phyloP scores from a whole-genome alignment of 2,329 filamentous ascomycete genomes.

The Dothiorella sarmentorum region DNA sequence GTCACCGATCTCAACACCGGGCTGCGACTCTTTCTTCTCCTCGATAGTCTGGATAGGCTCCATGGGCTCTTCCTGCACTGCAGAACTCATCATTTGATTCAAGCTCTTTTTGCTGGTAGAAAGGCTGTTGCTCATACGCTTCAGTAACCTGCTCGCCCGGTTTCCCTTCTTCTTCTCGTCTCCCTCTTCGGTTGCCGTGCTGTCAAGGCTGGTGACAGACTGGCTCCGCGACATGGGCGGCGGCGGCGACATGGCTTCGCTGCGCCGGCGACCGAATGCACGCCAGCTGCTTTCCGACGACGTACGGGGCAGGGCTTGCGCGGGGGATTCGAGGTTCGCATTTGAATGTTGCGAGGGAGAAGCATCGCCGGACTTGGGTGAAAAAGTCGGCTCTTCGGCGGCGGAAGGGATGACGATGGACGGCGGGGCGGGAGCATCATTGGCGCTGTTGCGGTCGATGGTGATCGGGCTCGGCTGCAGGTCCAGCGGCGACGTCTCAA shows the following conservation, averaged over 20 bases:
- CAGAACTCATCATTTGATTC: constrained; percentile 35
- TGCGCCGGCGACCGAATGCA: constrained; percentile 35
- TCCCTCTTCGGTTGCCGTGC: constrained; percentile 35
- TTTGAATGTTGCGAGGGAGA: constrained; percentile 8
- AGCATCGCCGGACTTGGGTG: constrained; percentile 6
- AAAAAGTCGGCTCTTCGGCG: constrained; percentile 20
- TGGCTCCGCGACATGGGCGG: constrained; percentile 27
- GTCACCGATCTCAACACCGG: constrained; percentile 71
- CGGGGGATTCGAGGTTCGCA: constrained; percentile 7
- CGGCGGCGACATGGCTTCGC: constrained; percentile 32
- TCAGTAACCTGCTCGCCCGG: constrained; percentile 61
- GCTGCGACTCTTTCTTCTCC: constrained; percentile 17
- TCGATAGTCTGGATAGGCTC: constrained; percentile 20
- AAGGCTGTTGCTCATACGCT: constrained; percentile 62
- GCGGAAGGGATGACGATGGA: constrained; percentile 26
- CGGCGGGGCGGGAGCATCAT: constrained; percentile 25
- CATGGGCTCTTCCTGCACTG: constrained; percentile 35
- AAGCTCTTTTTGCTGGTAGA: constrained; percentile 52
- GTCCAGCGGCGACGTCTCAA: constrained; percentile 52
- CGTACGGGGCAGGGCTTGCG: constrained; percentile 30
- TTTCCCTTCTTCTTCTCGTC: constrained; percentile 53
- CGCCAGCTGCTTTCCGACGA: constrained; percentile 41
- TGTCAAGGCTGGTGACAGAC: constrained; percentile 29
- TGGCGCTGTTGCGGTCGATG: constrained; percentile 49
- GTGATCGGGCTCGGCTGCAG: constrained; percentile 56